Base-by-base conservation (phyloP, 2,329 filamentous ascomycete genomes). In the Colletotrichum kahawae region DNA sequence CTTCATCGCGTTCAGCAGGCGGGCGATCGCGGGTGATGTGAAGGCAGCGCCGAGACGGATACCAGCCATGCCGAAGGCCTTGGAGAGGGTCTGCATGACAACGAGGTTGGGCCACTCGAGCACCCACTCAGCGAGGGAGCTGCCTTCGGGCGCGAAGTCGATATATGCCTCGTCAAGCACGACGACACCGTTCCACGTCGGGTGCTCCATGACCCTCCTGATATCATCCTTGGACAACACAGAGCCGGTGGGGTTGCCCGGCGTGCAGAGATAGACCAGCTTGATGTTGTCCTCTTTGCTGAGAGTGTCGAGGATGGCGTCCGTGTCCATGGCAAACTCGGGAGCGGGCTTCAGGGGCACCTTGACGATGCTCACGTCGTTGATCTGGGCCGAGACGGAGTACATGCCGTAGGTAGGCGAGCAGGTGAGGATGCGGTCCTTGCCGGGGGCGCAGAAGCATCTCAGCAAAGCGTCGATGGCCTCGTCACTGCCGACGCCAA, bases 391-490 rank as follows among this genome's bases (percentile, higher is more conserved):
- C 8, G 95, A 97, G 21, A 99, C 97, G 62, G 92, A 89, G 88
- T 99, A 99, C 97, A 99, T 99, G 86, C 97, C 97, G 84, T 99
- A 99, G 1, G 97, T 99, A 1, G 97, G 97, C 21, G 97, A 97
- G 82, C 96, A 98, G 56, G 95, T 96, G 43, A 99, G 90, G 82
- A 99, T 97, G 82, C 94, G 95, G 85, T 99, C 97, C 78, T 90
- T 90, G 60, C 93, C 95, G 1, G 97, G 97, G 2, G 92, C 87
- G 86, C 97, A 99, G 88, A 99, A 99, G 85, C 95, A 97, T 68
- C 97, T 93, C 75, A 99, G 90, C 54, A 99, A 90, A 7, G 95
- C 95, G 85, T 99, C 97, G 82, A 99, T 98, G 77, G 95, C 96
- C 89, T 99, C 97, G 84, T 99, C 97, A 76, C 95, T 98, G 77